phyloP scores from a whole-genome alignment of 2,329 filamentous ascomycete species.

The Colletotrichum chrysophilum region DNA sequence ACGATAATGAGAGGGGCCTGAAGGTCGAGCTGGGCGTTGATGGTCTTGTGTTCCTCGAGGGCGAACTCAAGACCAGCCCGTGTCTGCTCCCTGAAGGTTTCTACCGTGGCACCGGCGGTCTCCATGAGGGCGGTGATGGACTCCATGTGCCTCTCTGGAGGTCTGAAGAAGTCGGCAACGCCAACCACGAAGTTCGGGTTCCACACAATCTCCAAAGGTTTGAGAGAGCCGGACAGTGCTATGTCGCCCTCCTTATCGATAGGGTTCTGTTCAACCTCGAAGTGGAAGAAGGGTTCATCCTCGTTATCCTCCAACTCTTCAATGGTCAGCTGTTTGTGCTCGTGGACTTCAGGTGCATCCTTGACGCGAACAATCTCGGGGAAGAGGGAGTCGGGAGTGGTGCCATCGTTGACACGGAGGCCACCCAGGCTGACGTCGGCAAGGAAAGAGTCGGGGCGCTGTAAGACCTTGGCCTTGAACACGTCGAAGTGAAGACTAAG shows the following conservation, averaged over 20 bases:
- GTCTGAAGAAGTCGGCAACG: constrained; percentile 93
- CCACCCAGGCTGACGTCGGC: constrained; percentile 90
- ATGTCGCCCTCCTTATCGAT: constrained; percentile 92
- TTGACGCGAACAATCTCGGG: constrained; percentile 97
- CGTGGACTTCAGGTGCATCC: constrained; percentile 67
- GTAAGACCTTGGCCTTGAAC: constrained; percentile 88
- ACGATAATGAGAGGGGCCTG: constrained; percentile 97
- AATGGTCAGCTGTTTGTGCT: constrained; percentile 55
- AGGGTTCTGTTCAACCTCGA: constrained; percentile 94
- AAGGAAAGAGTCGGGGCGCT: constrained; percentile 89
- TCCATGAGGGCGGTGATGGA: constrained; percentile 97
- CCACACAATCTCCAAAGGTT: constrained; percentile 96
- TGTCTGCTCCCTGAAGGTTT: constrained; percentile 93
- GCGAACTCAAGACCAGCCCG: constrained; percentile 95
- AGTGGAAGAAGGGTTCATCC: constrained; percentile 84
- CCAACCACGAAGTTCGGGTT: constrained; percentile 94
- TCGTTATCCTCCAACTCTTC: constrained; percentile 56
- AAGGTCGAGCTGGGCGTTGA: constrained; percentile 94
- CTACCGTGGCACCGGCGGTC: constrained; percentile 91
- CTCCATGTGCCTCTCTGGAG: constrained; percentile 97
- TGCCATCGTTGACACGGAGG: constrained; percentile 93
- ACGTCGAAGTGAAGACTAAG: constrained; percentile 93
- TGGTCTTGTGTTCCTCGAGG: constrained; percentile 95
- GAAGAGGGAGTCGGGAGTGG: constrained; percentile 87
- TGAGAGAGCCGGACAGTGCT: constrained; percentile 87